A percentile compares a stretch with the other conserved stretches of the same genome.
These are phyloP conservation scores for Termitomyces sp. DNA, from an alignment of 1,284 basidiomycete species.

Conservation along the genomic window DNA sequence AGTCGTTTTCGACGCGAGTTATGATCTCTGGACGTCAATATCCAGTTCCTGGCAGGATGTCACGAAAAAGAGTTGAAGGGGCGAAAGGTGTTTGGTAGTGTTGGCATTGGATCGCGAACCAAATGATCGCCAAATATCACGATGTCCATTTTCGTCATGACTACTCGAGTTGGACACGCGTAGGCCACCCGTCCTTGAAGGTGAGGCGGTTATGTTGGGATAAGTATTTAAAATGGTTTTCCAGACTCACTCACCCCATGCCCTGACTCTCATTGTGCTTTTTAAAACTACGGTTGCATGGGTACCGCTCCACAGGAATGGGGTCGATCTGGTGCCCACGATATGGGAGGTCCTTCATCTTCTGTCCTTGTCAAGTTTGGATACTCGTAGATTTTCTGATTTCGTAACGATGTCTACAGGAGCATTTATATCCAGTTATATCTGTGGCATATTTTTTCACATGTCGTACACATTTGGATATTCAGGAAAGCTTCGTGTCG, in stretches of 20 bases:
- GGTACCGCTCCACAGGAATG: not conserved
- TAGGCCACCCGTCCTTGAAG: not conserved
- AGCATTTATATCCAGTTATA: not conserved
- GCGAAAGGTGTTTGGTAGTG: not conserved
- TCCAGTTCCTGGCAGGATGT: not conserved
- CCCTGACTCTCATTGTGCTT: not conserved
- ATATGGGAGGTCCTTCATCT: not conserved
- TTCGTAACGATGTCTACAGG: not conserved
- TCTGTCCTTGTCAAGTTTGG: slow-evolving; percentile 1
- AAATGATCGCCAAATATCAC: slow-evolving; percentile 10
- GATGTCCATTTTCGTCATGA: slow-evolving; percentile 12
- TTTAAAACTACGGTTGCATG: not conserved
- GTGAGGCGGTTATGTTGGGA: not conserved
- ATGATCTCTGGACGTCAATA: not conserved
- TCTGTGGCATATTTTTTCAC: not conserved
- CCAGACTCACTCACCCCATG: not conserved
- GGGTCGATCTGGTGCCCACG: not conserved
- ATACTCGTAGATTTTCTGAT: not conserved
- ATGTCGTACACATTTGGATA: not conserved
- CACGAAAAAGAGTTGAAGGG: not conserved
- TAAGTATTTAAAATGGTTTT: not conserved
- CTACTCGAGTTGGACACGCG: slow-evolving; percentile 3
- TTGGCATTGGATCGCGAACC: not conserved
- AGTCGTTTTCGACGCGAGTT: not conserved
- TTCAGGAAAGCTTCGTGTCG: not conserved